A percentile compares a stretch with the other conserved stretches of the same genome.
These are phyloP conservation scores for Mucor sp. DNA, from an alignment of 371 early-diverging fungal species.

Conservation along the genomic window DNA sequence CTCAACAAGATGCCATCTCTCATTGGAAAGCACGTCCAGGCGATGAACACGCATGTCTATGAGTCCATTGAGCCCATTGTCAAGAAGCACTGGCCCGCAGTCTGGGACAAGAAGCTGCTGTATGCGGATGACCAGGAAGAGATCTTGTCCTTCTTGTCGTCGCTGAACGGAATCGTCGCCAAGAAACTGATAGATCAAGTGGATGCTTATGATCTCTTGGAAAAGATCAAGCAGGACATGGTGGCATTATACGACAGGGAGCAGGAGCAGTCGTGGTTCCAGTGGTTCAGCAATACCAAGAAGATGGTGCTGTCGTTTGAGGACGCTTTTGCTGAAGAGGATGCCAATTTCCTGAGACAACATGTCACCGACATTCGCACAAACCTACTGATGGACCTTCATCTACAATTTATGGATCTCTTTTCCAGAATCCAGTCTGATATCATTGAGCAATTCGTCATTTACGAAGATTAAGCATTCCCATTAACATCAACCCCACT, in stretches of 20 bases:
- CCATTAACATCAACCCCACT: too few relatives aligned
- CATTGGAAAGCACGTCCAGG: conserved; percentile 26
- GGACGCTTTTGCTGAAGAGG: not conserved
- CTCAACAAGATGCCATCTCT: conserved; percentile 14
- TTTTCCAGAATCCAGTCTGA: conserved; percentile 13
- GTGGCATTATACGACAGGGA: not conserved
- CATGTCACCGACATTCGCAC: conserved; percentile 10
- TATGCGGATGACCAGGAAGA: not conserved
- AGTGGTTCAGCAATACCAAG: not conserved
- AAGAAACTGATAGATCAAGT: conserved; percentile 14
- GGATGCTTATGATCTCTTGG: conserved; percentile 11
- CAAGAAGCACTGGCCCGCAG: conserved; percentile 7
- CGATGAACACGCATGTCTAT: conserved; percentile 18
- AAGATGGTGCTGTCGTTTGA: not conserved
- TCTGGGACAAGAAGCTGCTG: conserved; percentile 12
- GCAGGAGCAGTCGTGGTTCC: not conserved
- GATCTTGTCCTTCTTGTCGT: conserved; percentile 10
- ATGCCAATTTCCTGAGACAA: conserved; percentile 9
- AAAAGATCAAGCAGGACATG: conserved; percentile 11
- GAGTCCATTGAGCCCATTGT: conserved; percentile 13
- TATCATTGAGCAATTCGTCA: conserved; percentile 9
- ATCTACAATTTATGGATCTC: conserved; percentile 22
- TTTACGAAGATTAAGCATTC: not conserved
- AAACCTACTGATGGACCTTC: conserved; percentile 17
- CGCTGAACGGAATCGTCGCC: conserved; percentile 21